Evolutionary conservation across 768 basidiomycete species (phyloP), one percentile per base, ranked within the genome.

Genomic region (Termitomyces titanicus): DNA sequence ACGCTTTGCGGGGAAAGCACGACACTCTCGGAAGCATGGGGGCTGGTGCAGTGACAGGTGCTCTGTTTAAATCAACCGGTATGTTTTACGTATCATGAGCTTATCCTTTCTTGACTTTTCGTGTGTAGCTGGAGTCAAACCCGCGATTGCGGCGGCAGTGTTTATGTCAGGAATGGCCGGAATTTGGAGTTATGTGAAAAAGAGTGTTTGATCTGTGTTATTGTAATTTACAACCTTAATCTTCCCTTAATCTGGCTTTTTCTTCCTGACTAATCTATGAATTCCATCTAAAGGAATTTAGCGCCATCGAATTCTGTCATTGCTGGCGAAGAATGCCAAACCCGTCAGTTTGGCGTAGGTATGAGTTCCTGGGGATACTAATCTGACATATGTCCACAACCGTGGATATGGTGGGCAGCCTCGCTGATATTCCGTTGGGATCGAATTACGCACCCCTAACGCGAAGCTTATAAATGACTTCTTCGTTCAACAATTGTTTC

Each of bases 11-110:
- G 68, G 94, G 95, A 59, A 84, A 89, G 71, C 96, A 98, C 71
- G 97, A 99, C 69, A 85, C 83, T 44, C 78, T 84, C 61, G 94
- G 95, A 58, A 93, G 91, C 64, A 93, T 98, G 86, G 81, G 84
- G 40, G 95, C 96, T 54, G 96, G 94, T 31, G 94, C 84, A 37
- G 66, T 94, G 63, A 95, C 93, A 57, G 96, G 96, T 54, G 89
- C 84, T 33, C 72, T 98, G 57, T 98, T 85, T 82, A 98, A 94
- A 73, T 90, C 89, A 34, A 96, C 96, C 58, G 93, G 96, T 96
- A 72, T 66, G 86, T 64, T 64, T 66, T 61, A 65, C 64, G 61
- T 72, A 72, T 65, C 62, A 59, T 60, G 47, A 37, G 61, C 66
- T 58, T 58, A 40, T 61, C 60, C 59, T 51, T 51, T 53, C 61